phyloP scores from a whole-genome alignment of 768 basidiomycete genomes.

The Tulasnella sp. region DNA sequence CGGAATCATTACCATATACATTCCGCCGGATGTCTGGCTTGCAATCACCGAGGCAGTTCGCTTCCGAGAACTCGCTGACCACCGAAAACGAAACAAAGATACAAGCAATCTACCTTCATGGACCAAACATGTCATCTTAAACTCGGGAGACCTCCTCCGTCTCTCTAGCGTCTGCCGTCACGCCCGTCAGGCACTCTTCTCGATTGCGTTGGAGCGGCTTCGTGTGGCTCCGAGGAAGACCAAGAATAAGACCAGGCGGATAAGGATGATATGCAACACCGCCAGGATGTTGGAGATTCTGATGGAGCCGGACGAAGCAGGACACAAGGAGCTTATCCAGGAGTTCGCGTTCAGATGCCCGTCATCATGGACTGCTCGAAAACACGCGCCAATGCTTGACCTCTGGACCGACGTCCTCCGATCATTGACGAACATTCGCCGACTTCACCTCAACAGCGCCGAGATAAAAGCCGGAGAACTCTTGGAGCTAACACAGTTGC shows the following conservation, averaged over 20 bases:
- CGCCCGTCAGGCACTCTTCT: neutral
- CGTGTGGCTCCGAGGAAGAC: neutral
- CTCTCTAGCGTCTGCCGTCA: neutral
- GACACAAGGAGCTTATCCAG: neutral
- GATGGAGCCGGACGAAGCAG: neutral
- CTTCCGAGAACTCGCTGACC: neutral
- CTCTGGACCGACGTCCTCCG: neutral
- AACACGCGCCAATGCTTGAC: neutral
- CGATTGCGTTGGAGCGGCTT: neutral
- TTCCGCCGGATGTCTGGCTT: neutral
- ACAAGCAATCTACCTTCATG: neutral
- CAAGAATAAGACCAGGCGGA: neutral
- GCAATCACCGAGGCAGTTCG: neutral
- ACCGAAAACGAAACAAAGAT: neutral
- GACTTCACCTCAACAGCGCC: neutral
- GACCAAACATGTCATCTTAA: neutral
- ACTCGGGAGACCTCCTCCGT: neutral
- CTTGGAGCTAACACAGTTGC: neutral
- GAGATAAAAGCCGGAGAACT: neutral
- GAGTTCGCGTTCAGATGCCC: neutral
- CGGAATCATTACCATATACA: neutral
- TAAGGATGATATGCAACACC: neutral
- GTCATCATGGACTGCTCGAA: neutral
- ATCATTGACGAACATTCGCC: neutral
- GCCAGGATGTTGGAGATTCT: neutral